Evolutionary conservation across 2,329 filamentous ascomycete species (phyloP), one percentile per base, ranked within the genome.

Genomic region (Fusarium protoensiforme): DNA sequence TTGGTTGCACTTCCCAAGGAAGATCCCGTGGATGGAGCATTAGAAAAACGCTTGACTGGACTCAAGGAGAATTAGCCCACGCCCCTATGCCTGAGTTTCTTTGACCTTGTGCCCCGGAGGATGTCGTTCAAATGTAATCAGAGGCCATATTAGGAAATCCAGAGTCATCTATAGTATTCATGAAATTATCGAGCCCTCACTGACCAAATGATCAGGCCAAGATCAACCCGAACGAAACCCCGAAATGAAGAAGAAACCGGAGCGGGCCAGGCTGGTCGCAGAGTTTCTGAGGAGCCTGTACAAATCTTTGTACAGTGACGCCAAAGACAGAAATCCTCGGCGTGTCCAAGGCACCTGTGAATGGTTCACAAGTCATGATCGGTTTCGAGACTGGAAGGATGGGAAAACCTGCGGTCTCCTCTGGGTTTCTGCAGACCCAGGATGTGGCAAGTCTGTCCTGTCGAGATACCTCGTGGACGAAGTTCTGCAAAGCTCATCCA

Each of bases 401-500:
- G 62, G 29, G 3, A 9, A 56, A 1, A 31, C 24, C 0, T 61
- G 64, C 16, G 20, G 58, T 9, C 20, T 65, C 2, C 71, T 76
- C 13, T 74, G 64, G 61, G 79, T 85, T 1, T 84, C 84, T 20
- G 84, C 83, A 8, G 80, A 85, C 61, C 84, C 84, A 4, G 84
- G 84, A 0, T 85, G 82, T 38, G 84, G 84, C 6, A 85, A 86
- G 65, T 85, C 85, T 0, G 84, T 86, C 6, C 68, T 86, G 6
- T 76, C 81, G 7, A 83, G 72, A 66, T 77, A 79, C 31, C 63
- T 86, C 1, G 73, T 82, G 0, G 83, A 86, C 27, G 18, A 72
- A 0, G 51, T 78, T 0, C 64, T 85, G 1, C 58, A 46, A 0
- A 71, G 29, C 0, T 74, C 36, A 1, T 18, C 46, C 2, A 43